Percentiles rank a stretch among this genome's conserved stretches.
Conservation (phyloP, 371 early-diverging fungal genomes). For the Rhizomucor pusillus region DNA sequence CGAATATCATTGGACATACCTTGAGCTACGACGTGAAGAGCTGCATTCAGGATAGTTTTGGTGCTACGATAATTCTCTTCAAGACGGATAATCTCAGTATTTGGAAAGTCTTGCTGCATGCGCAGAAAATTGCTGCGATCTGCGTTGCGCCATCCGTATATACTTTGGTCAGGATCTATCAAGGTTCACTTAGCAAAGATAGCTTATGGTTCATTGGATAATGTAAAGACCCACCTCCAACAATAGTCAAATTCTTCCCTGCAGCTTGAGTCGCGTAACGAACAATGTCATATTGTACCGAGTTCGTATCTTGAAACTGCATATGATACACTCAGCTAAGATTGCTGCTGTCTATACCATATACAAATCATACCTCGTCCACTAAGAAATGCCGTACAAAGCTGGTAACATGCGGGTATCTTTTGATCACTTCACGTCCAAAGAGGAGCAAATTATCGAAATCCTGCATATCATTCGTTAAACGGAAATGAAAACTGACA, state of each 20-base stretch:
- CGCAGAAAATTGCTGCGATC: conserved; percentile 52
- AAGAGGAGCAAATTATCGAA: conserved; percentile 57
- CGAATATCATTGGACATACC: conserved; percentile 23
- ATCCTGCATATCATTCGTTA: conserved; percentile 32
- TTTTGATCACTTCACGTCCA: conserved; percentile 32
- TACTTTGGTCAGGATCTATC: conserved; percentile 58
- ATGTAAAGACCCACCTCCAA: conserved; percentile 49
- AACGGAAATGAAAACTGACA: no score
- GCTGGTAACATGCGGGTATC: conserved; percentile 10
- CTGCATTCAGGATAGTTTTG: conserved; percentile 41
- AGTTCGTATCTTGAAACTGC: conserved; percentile 67
- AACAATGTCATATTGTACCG: conserved; percentile 56
- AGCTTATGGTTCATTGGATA: no score
- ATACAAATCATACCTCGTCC: conserved; percentile 43
- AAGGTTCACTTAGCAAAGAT: neutral
- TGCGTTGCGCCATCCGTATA: conserved; percentile 64
- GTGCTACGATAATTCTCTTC: conserved; percentile 64
- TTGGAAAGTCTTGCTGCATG: conserved; percentile 41
- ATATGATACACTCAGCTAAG: neutral
- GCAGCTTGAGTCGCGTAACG: conserved; percentile 24
- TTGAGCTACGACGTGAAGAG: conserved; percentile 44
- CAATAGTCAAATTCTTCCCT: conserved; percentile 49
- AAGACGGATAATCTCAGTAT: conserved; percentile 33
- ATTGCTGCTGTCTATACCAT: no score
- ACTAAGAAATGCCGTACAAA: conserved; percentile 48